Conservation (phyloP, 2,329 filamentous ascomycete species). For the Hypomyces perniciosus region DNA sequence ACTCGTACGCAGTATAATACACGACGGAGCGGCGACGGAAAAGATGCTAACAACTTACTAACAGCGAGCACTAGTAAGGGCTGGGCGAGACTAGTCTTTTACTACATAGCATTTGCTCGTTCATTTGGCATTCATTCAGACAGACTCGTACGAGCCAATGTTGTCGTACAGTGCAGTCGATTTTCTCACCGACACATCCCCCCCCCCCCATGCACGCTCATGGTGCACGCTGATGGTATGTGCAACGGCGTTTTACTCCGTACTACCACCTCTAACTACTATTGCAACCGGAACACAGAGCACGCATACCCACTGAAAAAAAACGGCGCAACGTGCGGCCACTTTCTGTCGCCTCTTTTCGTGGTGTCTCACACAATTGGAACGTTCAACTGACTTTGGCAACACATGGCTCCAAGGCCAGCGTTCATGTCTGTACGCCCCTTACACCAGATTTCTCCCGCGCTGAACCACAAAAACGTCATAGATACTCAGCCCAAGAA, state of each 20-base stretch:
- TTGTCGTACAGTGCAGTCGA: too few species aligned
- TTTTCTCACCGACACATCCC: background rate
- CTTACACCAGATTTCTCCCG: too few species aligned
- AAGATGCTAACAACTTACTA: background rate
- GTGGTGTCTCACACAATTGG: slow-evolving; percentile 10
- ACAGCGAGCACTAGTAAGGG: slow-evolving; percentile 1
- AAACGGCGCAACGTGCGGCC: slow-evolving; percentile 4
- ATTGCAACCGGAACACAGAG: too few species aligned
- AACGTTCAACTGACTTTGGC: slow-evolving; percentile 3
- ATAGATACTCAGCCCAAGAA: too few species aligned
- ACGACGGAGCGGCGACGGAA: slow-evolving; percentile 11
- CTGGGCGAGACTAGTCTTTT: background rate
- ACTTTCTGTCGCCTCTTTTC: slow-evolving; percentile 1
- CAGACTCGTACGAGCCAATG: too few species aligned
- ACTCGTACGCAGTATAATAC: background rate
- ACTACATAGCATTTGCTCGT: too few species aligned
- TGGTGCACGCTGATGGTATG: background rate
- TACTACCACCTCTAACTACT: background rate
- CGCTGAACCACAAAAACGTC: too few species aligned
- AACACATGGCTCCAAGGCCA: slow-evolving; percentile 2
- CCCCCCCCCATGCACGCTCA: background rate
- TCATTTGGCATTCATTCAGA: too few species aligned
- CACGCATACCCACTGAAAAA: background rate
- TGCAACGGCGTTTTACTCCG: background rate
- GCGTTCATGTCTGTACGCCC: background rate